Evolutionary conservation across 2,329 filamentous ascomycete species (phyloP), one percentile per base, ranked within the genome.

Genomic region (Emergomyces pasteurianus): DNA sequence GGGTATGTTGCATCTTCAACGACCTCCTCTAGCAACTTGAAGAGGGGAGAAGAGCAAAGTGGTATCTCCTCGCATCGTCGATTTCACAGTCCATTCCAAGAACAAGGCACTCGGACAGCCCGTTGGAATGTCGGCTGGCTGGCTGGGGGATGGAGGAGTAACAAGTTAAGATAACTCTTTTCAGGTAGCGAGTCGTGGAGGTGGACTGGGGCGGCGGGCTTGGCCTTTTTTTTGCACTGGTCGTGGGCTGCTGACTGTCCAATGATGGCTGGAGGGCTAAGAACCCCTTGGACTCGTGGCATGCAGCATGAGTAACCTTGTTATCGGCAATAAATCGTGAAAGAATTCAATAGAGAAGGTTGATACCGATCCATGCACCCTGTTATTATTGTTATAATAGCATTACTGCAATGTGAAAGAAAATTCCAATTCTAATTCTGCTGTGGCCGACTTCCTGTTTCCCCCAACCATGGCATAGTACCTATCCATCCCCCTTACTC

Each of bases 1-100:
- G 36, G 52, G 59, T 62, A 47, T 62, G 62, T 53, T 62, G 62
- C 62, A 63, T 62, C 52, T 62, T 63, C 54, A 58, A 58, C 60
- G 23, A 42, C 55, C 43, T 38, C 55, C 40, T 46, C 55, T 57
- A 31, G 55, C 38, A 46, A 31, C 36, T 1, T 16, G 40, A 26
- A 57, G 55, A 43, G 26, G 38, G 26, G 18, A 46, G 55, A 31
- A 46, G 18, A 34, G 18, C 40, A 57, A 40, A 46, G 3, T 14
- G 10, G 55, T 21, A 57, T 31, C 23, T 43, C 38, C 55, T 57
- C 55, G 55, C 55, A 57, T 57, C 18, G 40, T 57, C 26, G 28
- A 57, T 14, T n/a, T 34, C 46, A 40, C 55, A 57, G 40, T 9
- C 55, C 40, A 46, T 47, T 56, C 14, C 53, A 36, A 40, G 36